A percentile compares a stretch with the other conserved stretches of the same genome.
Conservation (phyloP, 1,284 basidiomycete genomes). For the Ceratobasidium sp. region DNA sequence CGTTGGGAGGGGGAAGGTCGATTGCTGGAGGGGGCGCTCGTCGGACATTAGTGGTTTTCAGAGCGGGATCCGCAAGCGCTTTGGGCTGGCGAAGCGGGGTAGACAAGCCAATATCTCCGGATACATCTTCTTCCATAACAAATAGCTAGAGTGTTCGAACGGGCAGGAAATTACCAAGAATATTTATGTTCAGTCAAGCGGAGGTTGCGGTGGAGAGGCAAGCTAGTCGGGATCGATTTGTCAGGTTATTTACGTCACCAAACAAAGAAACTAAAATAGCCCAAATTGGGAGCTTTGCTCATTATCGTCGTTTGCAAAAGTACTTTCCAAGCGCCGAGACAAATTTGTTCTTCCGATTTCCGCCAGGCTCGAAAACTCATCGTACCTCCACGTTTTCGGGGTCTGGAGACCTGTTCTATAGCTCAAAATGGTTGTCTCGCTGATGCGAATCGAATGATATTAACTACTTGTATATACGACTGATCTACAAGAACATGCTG, state of each 20-base stretch:
- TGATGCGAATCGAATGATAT: too few species aligned
- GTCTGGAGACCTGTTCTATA: too few species aligned
- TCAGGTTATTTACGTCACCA: slow-evolving; percentile 22
- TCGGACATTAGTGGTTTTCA: slow-evolving; percentile 7
- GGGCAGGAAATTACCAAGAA: background rate
- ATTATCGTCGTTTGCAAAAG: too few species aligned
- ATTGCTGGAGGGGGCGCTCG: slow-evolving; percentile 31
- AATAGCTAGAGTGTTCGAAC: background rate
- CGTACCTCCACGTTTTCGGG: too few species aligned
- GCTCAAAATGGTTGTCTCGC: too few species aligned
- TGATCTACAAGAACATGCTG: too few species aligned
- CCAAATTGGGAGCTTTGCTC: too few species aligned
- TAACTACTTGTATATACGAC: too few species aligned
- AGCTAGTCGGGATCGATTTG: slow-evolving; percentile 5
- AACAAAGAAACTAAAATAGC: background rate
- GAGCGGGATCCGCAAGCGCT: slow-evolving; percentile 1
- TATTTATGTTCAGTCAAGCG: background rate
- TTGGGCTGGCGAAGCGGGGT: slow-evolving; percentile 14
- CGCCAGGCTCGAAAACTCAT: too few species aligned
- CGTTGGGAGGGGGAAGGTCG: background rate
- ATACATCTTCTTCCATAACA: slow-evolving; percentile 33
- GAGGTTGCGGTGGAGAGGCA: background rate
- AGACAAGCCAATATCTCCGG: slow-evolving; percentile 42
- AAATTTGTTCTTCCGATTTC: too few species aligned
- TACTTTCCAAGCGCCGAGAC: too few species aligned